A percentile compares a stretch with the other conserved stretches of the same genome.
Conservation (phyloP, 1,284 basidiomycete genomes). For the Anthracocystis panici-leucophaei region DNA sequence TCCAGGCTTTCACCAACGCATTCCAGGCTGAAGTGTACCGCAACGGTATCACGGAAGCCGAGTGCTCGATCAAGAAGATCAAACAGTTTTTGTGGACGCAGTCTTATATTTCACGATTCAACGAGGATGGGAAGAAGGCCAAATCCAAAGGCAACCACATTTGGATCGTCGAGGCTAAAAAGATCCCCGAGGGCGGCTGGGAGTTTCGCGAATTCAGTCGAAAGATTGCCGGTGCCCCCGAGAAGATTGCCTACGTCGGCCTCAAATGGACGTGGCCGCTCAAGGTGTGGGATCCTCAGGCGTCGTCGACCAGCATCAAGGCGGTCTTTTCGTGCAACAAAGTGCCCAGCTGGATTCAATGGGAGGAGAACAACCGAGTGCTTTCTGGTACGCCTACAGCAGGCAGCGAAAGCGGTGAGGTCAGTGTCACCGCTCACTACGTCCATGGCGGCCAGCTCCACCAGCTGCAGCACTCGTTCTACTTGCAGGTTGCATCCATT, state of each 20-base stretch:
- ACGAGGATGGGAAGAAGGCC: constrained; percentile 97
- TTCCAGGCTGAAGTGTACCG: constrained; percentile 87
- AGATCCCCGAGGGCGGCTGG: constrained; percentile 80
- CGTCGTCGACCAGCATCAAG: constrained; percentile 73
- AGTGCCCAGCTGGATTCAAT: constrained; percentile 86
- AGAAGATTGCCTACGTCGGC: constrained; percentile 76
- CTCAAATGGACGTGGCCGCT: constrained; percentile 92
- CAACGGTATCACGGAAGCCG: constrained; percentile 72
- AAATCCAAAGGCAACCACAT: constrained; percentile 99
- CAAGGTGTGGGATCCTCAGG: constrained; percentile 95
- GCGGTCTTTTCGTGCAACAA: constrained; percentile 83
- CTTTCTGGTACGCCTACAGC: constrained; percentile 59
- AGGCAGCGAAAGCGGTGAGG: constrained; percentile 53
- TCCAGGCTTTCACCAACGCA: constrained; percentile 96
- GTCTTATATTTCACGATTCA: constrained; percentile 94
- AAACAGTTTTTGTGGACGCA: constrained; percentile 95
- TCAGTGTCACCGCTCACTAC: constrained; percentile 63
- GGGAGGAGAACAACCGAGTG: constrained; percentile 76
- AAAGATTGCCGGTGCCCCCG: constrained; percentile 61
- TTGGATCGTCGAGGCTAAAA: constrained; percentile 97
- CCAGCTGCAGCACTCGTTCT: constrained; percentile 63
- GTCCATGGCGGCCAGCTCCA: constrained; percentile 62
- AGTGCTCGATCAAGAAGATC: constrained; percentile 75
- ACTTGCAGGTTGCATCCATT: constrained; percentile 53
- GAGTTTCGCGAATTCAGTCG: constrained; percentile 88